phyloP scores from a whole-genome alignment of 192 early-diverging fungal genomes.

The Linnemannia schmuckeri region DNA sequence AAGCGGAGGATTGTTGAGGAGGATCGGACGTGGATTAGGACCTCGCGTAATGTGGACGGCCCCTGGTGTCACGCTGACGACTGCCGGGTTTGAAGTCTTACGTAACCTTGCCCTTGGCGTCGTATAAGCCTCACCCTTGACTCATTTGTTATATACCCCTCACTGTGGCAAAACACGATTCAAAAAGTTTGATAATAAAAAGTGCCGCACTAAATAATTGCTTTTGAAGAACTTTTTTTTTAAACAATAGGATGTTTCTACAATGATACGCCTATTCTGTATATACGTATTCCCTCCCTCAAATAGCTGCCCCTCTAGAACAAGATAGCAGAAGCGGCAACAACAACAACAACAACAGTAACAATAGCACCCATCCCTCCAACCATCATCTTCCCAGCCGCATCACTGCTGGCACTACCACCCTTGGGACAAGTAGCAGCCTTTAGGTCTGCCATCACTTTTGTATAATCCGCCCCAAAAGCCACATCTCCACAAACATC shows the following conservation, averaged over 20 bases:
- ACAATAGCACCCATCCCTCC: not conserved
- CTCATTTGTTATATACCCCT: not conserved
- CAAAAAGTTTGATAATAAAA: not conserved
- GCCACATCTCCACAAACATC: too few species aligned
- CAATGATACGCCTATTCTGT: not conserved
- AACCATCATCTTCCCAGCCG: not conserved
- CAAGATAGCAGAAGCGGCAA: not conserved
- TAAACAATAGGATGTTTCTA: not conserved
- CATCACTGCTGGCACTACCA: not conserved
- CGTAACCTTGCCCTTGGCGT: conserved; percentile 15
- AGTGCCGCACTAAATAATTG: not conserved
- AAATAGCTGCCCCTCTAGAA: not conserved
- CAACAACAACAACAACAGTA: not conserved
- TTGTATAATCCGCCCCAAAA: too few species aligned
- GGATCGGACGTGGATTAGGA: conserved; percentile 30
- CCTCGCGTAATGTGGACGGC: conserved; percentile 44
- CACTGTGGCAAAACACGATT: too few species aligned
- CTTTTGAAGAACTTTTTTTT: not conserved
- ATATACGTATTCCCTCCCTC: not conserved
- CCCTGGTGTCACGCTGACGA: conserved; percentile 46
- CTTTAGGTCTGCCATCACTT: too few species aligned
- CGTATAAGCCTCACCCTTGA: not conserved
- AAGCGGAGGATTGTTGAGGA: conserved; percentile 19
- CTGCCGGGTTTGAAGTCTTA: conserved; percentile 46
- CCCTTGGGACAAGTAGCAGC: too few species aligned